Conservation (phyloP, 2,329 filamentous ascomycete genomes). For the Epichloe hybrida region DNA sequence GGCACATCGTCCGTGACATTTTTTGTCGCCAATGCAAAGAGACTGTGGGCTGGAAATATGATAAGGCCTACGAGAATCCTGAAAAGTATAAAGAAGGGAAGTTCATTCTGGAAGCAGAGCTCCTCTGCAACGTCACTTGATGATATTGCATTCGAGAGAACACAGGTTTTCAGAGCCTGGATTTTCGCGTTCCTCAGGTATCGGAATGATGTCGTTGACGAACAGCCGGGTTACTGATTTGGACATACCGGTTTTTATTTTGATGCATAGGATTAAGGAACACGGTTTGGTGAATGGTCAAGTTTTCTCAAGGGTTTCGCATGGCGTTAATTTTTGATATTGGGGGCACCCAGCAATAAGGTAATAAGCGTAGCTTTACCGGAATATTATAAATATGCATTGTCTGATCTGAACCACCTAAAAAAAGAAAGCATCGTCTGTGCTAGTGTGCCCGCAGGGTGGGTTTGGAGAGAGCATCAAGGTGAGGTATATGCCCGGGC, state of each 20-base stretch:
- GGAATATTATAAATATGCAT: neutral
- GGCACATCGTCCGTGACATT: constrained; percentile 90
- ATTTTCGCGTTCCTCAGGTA: neutral
- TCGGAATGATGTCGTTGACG: neutral
- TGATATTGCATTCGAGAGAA: neutral
- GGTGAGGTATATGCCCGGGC: too few relatives aligned
- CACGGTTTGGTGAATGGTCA: neutral
- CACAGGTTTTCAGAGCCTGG: neutral
- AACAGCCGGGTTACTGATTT: neutral
- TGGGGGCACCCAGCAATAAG: neutral
- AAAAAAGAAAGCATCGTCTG: neutral
- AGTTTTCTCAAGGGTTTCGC: neutral
- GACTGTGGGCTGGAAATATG: constrained; percentile 96
- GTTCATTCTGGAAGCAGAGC: constrained; percentile 86
- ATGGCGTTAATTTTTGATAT: neutral
- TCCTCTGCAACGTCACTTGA: constrained; percentile 64
- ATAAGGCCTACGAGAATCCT: constrained; percentile 80
- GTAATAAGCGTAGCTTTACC: neutral
- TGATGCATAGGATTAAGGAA: neutral
- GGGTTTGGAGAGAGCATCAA: neutral
- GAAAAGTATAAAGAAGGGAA: constrained; percentile 99
- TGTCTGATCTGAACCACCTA: neutral
- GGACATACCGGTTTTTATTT: neutral
- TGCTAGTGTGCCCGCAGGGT: neutral
- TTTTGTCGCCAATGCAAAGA: constrained; percentile 79